These are phyloP conservation scores for Gracilaria domingensis DNA, from an alignment of 23 red algal species.

Conservation along the genomic window DNA sequence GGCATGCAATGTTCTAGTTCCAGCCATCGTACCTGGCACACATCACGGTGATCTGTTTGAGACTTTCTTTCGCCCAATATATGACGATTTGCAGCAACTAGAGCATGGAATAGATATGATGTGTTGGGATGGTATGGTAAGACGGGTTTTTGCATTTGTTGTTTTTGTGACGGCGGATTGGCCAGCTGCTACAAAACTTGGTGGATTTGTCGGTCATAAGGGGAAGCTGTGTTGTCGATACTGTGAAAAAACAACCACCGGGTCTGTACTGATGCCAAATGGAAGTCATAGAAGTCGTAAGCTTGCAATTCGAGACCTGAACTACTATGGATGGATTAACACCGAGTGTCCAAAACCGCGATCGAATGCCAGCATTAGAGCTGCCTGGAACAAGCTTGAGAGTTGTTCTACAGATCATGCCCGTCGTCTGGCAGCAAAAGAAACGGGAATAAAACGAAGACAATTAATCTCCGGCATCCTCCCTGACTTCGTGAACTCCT, in stretches of 20 bases:
- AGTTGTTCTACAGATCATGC: no score
- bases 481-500: slow-evolving; percentile 2
- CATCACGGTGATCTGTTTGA: slow-evolving; percentile 1
- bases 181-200: background rate
- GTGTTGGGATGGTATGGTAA: background rate
- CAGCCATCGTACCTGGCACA: background rate
- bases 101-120: slow-evolving; percentile 7
- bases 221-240: background rate
- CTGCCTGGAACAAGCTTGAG: background rate
- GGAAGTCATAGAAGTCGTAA: background rate
- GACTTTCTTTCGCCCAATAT: slow-evolving; percentile 5
- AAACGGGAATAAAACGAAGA: no score
- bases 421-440: no score
- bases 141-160: background rate
- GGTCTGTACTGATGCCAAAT: background rate
- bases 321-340: slow-evolving; percentile 19
- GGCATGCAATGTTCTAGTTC: slow-evolving; percentile 1
- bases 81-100: slow-evolving; percentile 12
- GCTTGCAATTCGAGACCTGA: background rate
- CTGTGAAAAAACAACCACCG: background rate
- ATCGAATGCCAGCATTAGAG: background rate
- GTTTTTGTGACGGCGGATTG: background rate
- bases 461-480: background rate
- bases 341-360: slow-evolving; percentile 7
- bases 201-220: background rate